Evolutionary conservation across 1,284 basidiomycete species (phyloP).

Genomic region (Boletus mariae): DNA sequence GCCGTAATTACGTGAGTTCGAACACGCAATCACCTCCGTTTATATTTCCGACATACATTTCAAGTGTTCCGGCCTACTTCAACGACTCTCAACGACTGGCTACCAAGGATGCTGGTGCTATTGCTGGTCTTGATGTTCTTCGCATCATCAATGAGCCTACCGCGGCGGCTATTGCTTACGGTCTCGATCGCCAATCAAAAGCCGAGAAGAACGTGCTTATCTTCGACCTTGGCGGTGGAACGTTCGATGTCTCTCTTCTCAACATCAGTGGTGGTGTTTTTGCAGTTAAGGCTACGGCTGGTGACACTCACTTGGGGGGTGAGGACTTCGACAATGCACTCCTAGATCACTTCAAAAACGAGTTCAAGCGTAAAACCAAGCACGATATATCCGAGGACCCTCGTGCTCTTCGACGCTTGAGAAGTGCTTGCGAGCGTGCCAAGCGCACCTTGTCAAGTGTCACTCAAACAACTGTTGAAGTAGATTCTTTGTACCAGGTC

Average conservation of each 20-base stretch:
- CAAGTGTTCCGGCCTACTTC: slow-evolving; percentile 92
- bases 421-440: slow-evolving; percentile 97
- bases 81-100: slow-evolving; percentile 95
- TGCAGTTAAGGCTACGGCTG: slow-evolving; percentile 96
- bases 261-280: slow-evolving; percentile 97
- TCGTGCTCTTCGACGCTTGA: slow-evolving; percentile 92
- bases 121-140: slow-evolving; percentile 91
- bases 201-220: slow-evolving; percentile 98
- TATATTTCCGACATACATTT: background rate
- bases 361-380: slow-evolving; percentile 98
- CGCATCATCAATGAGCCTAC: slow-evolving; percentile 98
- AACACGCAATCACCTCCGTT: background rate
- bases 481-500: slow-evolving; percentile 96
- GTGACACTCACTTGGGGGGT: slow-evolving; percentile 97
- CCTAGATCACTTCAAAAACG: slow-evolving; percentile 96
- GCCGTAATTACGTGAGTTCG: slow-evolving; percentile 82
- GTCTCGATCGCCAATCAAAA: slow-evolving; percentile 87
- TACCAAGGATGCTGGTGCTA: slow-evolving; percentile 93
- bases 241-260: slow-evolving; percentile 96
- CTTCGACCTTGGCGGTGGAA: slow-evolving; percentile 99
- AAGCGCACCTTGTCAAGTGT: slow-evolving; percentile 98
- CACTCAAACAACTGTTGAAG: slow-evolving; percentile 97
- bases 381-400: slow-evolving; percentile 94
- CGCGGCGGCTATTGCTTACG: slow-evolving; percentile 91
- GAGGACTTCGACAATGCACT: slow-evolving; percentile 99